Percentiles rank a stretch among this genome's conserved stretches.
Conservation (phyloP, 768 basidiomycete species). For the Leucosporidium scottii region DNA sequence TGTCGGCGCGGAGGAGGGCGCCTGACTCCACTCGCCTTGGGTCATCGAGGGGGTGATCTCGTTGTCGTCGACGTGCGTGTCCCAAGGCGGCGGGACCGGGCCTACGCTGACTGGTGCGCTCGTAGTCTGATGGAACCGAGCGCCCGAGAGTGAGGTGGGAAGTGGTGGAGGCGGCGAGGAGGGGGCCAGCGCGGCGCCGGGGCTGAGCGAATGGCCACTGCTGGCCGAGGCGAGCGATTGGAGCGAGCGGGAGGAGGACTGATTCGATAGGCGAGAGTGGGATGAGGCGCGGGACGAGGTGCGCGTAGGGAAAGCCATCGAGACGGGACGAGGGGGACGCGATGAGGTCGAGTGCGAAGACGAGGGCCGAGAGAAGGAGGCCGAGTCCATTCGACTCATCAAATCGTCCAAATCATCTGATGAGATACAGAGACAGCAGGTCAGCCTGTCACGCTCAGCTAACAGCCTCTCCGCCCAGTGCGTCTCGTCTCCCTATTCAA, state of each 20-base stretch:
- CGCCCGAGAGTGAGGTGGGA: not conserved
- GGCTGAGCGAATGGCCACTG: not conserved
- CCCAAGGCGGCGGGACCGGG: too few relatives aligned
- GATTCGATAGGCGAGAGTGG: constrained; percentile 14
- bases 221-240: not conserved
- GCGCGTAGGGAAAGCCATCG: constrained; percentile 4
- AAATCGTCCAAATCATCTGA: too few relatives aligned
- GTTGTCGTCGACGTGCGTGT: too few relatives aligned
- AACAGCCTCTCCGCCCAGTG: too few relatives aligned
- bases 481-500: too few relatives aligned
- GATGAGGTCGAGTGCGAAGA: too few relatives aligned
- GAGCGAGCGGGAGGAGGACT: constrained; percentile 17
- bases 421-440: too few relatives aligned
- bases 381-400: too few relatives aligned
- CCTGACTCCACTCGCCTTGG: too few relatives aligned
- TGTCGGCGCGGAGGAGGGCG: not conserved
- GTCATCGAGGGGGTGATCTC: too few relatives aligned
- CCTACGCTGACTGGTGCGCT: not conserved
- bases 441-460: too few relatives aligned
- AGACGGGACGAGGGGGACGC: not conserved
- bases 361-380: too few relatives aligned
- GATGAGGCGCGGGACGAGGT: constrained; percentile 14
- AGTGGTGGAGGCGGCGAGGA: not conserved
- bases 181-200: not conserved
- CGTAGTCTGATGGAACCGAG: not conserved